A percentile compares a stretch with the other conserved stretches of the same genome.
Conservation (phyloP, 306 rosid genomes). For the Gleditsia sinensis region DNA sequence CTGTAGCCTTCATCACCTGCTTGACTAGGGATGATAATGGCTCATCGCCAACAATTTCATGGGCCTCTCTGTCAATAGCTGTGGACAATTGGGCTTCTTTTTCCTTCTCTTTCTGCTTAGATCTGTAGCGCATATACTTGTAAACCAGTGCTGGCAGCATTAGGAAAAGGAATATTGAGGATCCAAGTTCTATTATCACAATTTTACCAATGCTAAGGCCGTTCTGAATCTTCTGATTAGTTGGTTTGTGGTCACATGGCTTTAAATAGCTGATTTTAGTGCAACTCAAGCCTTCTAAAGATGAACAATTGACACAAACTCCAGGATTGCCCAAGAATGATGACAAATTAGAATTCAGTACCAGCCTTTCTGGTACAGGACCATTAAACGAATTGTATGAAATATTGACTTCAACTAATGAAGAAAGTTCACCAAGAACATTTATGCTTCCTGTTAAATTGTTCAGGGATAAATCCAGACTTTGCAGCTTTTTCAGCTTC, state of each 20-base stretch:
- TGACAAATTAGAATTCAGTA: slow-evolving; percentile 29
- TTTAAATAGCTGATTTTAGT: slow-evolving; percentile 28
- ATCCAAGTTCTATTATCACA: slow-evolving; percentile 53
- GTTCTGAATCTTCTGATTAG: not conserved
- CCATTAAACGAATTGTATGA: slow-evolving; percentile 52
- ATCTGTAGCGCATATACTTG: not conserved
- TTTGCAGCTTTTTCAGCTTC: slow-evolving; percentile 28
- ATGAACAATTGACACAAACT: slow-evolving; percentile 46
- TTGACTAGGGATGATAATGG: slow-evolving; percentile 36
- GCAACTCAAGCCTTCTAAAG: slow-evolving; percentile 24
- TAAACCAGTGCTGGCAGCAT: slow-evolving; percentile 21
- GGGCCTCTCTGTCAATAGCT: not conserved
- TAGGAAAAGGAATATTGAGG: slow-evolving; percentile 31
- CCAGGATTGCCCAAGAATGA: slow-evolving; percentile 54
- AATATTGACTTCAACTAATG: slow-evolving; percentile 42
- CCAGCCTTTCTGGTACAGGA: slow-evolving; percentile 42
- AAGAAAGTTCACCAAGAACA: slow-evolving; percentile 35
- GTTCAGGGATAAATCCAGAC: slow-evolving; percentile 58
- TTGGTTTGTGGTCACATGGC: slow-evolving; percentile 42
- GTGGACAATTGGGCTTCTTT: not conserved
- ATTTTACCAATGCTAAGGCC: not conserved
- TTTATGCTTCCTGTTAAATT: slow-evolving; percentile 54
- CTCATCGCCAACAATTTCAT: slow-evolving; percentile 14
- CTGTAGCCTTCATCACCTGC: slow-evolving; percentile 53
- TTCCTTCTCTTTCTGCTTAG: not conserved